These are phyloP conservation scores for Hydnum rufescens DNA, from an alignment of 768 basidiomycete species.

Conservation along the genomic window DNA sequence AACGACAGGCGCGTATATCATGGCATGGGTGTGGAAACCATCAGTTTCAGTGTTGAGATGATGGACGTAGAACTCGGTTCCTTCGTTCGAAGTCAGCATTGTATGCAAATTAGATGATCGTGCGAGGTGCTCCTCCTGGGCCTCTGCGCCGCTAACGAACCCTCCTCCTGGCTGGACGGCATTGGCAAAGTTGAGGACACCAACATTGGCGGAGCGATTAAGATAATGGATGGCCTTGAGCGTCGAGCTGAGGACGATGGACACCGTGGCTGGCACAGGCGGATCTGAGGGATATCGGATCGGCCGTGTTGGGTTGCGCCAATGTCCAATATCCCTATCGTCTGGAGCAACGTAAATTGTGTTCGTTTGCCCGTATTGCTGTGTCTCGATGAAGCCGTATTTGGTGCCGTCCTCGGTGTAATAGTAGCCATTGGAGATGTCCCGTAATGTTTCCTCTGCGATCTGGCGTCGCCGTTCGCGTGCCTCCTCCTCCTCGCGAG, in stretches of 20 bases:
- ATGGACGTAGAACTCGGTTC: conserved; percentile 39
- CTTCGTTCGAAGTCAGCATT: conserved; percentile 34
- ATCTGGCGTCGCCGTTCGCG: conserved; percentile 16
- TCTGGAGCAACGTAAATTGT: conserved; percentile 5
- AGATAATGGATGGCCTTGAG: conserved; percentile 1
- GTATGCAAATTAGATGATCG: conserved; percentile 52
- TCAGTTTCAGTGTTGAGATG: conserved; percentile 27
- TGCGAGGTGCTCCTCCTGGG: conserved; percentile 67
- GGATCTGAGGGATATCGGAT: neutral
- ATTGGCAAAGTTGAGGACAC: conserved; percentile 58
- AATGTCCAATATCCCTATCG: conserved; percentile 8
- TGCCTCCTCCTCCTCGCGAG: neutral
- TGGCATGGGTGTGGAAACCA: conserved; percentile 58
- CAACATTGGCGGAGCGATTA: conserved; percentile 18
- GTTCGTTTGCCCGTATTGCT: conserved; percentile 2
- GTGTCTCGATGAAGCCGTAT: conserved; percentile 18
- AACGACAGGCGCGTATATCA: conserved; percentile 52
- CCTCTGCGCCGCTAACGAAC: conserved; percentile 49
- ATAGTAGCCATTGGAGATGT: conserved; percentile 27
- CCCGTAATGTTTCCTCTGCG: conserved; percentile 31
- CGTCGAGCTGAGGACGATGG: neutral
- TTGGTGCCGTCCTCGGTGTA: conserved; percentile 17
- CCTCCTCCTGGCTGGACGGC: conserved; percentile 61
- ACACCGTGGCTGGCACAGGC: neutral
- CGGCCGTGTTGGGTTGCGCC: conserved; percentile 14